Evolutionary conservation across 1,139 yeast genomes (phyloP).

Genomic region (Saccharomyces hybrid): DNA sequence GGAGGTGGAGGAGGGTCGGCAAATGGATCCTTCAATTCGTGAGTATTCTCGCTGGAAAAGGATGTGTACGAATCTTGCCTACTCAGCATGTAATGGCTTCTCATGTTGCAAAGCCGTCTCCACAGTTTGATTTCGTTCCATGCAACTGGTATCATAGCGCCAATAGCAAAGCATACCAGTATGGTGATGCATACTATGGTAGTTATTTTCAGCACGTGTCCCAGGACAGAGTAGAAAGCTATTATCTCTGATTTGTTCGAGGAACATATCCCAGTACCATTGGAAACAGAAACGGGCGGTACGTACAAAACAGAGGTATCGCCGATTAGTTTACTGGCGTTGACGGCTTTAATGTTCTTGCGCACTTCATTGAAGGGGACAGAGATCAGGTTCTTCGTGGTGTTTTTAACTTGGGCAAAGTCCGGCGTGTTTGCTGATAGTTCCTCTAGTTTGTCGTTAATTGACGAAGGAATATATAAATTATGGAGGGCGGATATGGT

Average conservation of each 20-base stretch:
- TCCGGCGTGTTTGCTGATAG: constrained; percentile 48
- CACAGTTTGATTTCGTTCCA: constrained; percentile 44
- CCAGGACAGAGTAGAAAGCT: constrained; percentile 32
- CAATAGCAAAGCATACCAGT: constrained; percentile 36
- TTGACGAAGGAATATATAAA: constrained; percentile 55
- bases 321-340: constrained; percentile 21
- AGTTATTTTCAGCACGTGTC: constrained; percentile 30
- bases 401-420: constrained; percentile 47
- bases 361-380: constrained; percentile 50
- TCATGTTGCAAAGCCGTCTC: constrained; percentile 37
- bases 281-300: constrained; percentile 18
- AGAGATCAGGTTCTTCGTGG: constrained; percentile 40
- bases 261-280: constrained; percentile 19
- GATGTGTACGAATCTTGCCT: constrained; percentile 3
- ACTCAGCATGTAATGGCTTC: constrained; percentile 12
- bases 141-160: constrained; percentile 37
- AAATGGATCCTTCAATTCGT: constrained; percentile 7
- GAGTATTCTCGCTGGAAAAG: neutral
- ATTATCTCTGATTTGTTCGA: constrained; percentile 26
- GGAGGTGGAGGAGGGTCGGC: neutral
- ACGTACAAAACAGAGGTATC: constrained; percentile 21
- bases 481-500: constrained; percentile 51
- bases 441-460: constrained; percentile 45
- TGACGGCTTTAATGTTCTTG: constrained; percentile 32
- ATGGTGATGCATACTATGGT: constrained; percentile 31